Percentiles rank a stretch among this genome's conserved stretches.
Conservation (phyloP, 2,329 filamentous ascomycete species). For the Laburnicola sp. region DNA sequence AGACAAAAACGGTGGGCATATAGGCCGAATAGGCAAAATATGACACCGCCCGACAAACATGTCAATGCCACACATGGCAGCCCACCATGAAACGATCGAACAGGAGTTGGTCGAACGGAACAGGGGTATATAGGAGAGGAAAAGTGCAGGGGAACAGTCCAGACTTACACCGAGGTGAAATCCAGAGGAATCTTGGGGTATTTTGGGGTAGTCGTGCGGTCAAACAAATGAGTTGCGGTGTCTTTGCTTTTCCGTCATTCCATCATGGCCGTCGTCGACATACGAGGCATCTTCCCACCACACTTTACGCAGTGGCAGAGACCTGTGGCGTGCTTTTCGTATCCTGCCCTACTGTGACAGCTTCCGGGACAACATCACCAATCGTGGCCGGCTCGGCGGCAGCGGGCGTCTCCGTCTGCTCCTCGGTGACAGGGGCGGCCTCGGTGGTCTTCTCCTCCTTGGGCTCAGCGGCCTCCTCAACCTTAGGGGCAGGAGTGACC, state of each 20-base stretch:
- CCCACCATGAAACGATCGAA: slow-evolving; percentile 21
- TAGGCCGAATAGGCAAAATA: slow-evolving; percentile 38
- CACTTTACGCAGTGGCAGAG: slow-evolving; percentile 49
- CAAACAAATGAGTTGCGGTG: slow-evolving; percentile 45
- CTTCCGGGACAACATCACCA: slow-evolving; percentile 45
- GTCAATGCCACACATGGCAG: slow-evolving; percentile 32
- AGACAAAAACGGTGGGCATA: slow-evolving; percentile 42
- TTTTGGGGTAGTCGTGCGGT: slow-evolving; percentile 40
- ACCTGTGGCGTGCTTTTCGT: slow-evolving; percentile 46
- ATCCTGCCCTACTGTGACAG: slow-evolving; percentile 46
- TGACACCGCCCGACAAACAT: slow-evolving; percentile 40
- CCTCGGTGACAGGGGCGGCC: slow-evolving; percentile 27
- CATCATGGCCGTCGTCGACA: slow-evolving; percentile 47
- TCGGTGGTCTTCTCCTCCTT: slow-evolving; percentile 21
- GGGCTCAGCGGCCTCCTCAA: slow-evolving; percentile 38
- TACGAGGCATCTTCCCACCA: slow-evolving; percentile 46
- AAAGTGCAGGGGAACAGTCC: slow-evolving; percentile 36
- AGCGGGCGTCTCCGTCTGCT: slow-evolving; percentile 36
- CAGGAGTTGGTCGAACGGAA: slow-evolving; percentile 26
- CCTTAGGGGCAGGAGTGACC: slow-evolving; percentile 39
- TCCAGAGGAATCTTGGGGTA: slow-evolving; percentile 34
- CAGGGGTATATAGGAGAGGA: slow-evolving; percentile 34
- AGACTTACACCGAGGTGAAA: slow-evolving; percentile 25
- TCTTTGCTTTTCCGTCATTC: slow-evolving; percentile 50
- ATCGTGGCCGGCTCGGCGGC: slow-evolving; percentile 37